A percentile compares a stretch with the other conserved stretches of the same genome.
Conservation (phyloP, 2,329 filamentous ascomycete genomes). For the Penicillium sp. region DNA sequence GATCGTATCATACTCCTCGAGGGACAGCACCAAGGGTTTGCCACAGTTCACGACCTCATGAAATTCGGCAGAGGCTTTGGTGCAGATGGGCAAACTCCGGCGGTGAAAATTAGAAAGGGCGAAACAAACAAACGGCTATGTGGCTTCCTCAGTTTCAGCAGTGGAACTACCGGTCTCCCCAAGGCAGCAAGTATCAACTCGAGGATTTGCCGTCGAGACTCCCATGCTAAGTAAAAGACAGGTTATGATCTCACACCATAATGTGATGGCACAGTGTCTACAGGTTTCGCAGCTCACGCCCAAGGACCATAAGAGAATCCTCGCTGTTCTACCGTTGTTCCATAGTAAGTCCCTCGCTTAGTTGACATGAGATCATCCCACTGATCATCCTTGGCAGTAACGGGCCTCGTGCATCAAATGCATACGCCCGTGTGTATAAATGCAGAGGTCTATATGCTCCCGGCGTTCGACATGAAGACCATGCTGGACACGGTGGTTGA, state of each 20-base stretch:
- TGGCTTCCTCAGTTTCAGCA: conserved; percentile 53
- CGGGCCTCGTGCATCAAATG: conserved; percentile 62
- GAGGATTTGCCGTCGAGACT: neutral
- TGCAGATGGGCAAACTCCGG: conserved; percentile 41
- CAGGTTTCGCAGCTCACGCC: conserved; percentile 58
- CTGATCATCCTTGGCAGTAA: conserved; percentile 36
- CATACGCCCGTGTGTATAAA: conserved; percentile 65
- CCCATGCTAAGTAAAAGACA: neutral
- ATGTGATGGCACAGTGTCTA: conserved; percentile 61
- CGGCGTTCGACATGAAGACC: conserved; percentile 61
- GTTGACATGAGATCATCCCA: too few relatives aligned
- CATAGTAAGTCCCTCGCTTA: conserved; percentile 43
- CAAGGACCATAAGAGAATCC: conserved; percentile 49
- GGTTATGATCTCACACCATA: conserved; percentile 56
- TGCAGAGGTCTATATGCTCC: conserved; percentile 66
- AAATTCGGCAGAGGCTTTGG: conserved; percentile 37
- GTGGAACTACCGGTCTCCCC: conserved; percentile 52
- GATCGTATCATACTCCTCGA: conserved; percentile 59
- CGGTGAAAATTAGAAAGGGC: conserved; percentile 52
- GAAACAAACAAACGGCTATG: conserved; percentile 60
- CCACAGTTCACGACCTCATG: conserved; percentile 38
- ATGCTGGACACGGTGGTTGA: conserved; percentile 57
- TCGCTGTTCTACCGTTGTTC: conserved; percentile 62
- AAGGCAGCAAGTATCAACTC: conserved; percentile 38
- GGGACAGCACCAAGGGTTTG: conserved; percentile 53